These are phyloP conservation scores for Backusella circina DNA, from an alignment of 192 early-diverging fungal species.

Conservation along the genomic window DNA sequence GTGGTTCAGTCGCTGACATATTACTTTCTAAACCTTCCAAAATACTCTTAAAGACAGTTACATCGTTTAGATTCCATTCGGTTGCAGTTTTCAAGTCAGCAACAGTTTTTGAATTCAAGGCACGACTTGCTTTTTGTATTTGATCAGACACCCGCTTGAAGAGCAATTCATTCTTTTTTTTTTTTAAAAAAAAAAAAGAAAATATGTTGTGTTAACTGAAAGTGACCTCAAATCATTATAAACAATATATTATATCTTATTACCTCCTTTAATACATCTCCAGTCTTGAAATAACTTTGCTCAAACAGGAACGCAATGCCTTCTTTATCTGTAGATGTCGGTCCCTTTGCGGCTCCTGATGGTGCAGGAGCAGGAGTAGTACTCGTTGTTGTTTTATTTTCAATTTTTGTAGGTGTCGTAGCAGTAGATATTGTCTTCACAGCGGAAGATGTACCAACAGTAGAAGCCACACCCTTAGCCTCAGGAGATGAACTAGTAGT, in stretches of 20 bases:
- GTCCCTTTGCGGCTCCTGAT: neutral
- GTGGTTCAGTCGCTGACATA: neutral
- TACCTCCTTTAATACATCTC: constrained; percentile 3
- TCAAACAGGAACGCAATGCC: constrained; percentile 23
- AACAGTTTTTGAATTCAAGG: neutral
- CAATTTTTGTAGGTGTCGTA: neutral
- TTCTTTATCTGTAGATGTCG: neutral
- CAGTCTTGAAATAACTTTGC: constrained; percentile 2
- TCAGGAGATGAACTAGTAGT: neutral
- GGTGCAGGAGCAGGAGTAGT: neutral
- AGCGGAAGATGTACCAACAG: neutral
- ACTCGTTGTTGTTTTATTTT: neutral
- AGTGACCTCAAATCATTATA: neutral
- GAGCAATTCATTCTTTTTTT: neutral
- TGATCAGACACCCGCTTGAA: neutral
- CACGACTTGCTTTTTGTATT: neutral
- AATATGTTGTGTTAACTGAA: neutral
- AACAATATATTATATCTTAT: neutral
- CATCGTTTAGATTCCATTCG: neutral
- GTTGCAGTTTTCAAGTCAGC: neutral
- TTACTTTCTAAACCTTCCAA: neutral
- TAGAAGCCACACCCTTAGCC: neutral
- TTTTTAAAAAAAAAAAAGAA: neutral
- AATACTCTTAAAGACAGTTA: neutral
- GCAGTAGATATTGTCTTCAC: neutral